Conservation (phyloP, 1,284 basidiomycete genomes). For the Trametes hirsuta region DNA sequence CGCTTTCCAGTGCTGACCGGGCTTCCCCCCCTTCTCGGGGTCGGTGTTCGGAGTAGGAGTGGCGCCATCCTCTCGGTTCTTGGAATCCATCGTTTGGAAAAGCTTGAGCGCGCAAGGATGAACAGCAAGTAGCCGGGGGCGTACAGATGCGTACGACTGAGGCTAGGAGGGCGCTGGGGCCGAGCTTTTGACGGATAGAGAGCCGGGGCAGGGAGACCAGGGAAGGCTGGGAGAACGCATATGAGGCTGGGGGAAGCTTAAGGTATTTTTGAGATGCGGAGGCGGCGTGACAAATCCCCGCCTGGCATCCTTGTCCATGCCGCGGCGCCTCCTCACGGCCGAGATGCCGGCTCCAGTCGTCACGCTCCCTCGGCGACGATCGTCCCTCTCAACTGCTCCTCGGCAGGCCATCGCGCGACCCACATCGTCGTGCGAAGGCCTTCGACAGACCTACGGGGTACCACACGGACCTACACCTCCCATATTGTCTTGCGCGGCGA, state of each 20-base stretch:
- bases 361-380: neutral
- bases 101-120: neutral
- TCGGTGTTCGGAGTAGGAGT: slow-evolving; percentile 2
- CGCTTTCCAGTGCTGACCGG: slow-evolving; percentile 40
- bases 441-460: neutral
- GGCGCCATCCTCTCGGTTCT: slow-evolving; percentile 6
- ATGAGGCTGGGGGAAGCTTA: neutral
- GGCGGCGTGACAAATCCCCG: slow-evolving; percentile 5
- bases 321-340: slow-evolving; percentile 3
- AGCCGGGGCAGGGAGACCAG: slow-evolving; percentile 2
- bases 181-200: neutral
- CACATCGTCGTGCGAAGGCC: neutral
- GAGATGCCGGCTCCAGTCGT: slow-evolving; percentile 13
- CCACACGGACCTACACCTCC: neutral
- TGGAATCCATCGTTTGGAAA: slow-evolving; percentile 12
- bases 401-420: neutral
- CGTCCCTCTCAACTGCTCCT: neutral
- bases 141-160: slow-evolving; percentile 7
- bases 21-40: slow-evolving; percentile 24
- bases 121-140: neutral
- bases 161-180: slow-evolving; percentile 4
- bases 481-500: too few species aligned
- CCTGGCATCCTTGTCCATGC: neutral
- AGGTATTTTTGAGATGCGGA: slow-evolving; percentile 7
- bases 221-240: slow-evolving; percentile 3